A percentile compares a stretch with the other conserved stretches of the same genome.
phyloP scores from a whole-genome alignment of 768 basidiomycete genomes.

The Tylopilus balloui region DNA sequence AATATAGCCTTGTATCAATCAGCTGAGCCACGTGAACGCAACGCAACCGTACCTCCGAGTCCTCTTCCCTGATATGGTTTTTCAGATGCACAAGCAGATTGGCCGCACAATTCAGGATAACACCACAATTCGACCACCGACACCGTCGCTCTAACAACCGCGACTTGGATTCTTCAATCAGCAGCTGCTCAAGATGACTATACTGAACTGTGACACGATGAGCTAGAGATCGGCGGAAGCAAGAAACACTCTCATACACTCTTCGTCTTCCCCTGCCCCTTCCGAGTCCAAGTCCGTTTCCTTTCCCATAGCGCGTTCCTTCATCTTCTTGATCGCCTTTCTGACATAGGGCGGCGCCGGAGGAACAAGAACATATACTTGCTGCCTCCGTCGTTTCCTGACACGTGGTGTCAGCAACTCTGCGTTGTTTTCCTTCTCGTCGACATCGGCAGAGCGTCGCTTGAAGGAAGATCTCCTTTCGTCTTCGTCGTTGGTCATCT shows the following conservation, averaged over 20 bases:
- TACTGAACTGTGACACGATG: conserved; percentile 37
- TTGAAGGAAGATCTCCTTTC: conserved; percentile 16
- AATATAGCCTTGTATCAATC: conserved; percentile 2
- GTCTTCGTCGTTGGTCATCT: conserved; percentile 9
- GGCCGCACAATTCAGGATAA: conserved; percentile 49
- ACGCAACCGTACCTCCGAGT: conserved; percentile 24
- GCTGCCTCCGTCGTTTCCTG: conserved; percentile 25
- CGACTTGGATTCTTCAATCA: conserved; percentile 45
- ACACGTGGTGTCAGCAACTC: not conserved
- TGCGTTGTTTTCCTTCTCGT: conserved; percentile 8
- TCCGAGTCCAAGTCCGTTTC: conserved; percentile 19
- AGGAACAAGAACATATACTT: conserved; percentile 30
- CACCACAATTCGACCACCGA: conserved; percentile 57
- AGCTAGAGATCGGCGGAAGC: conserved; percentile 23
- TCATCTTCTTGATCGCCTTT: conserved; percentile 19
- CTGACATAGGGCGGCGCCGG: conserved; percentile 21
- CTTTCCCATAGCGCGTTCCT: conserved; percentile 7
- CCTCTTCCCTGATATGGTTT: conserved; percentile 32
- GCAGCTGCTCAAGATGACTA: conserved; percentile 37
- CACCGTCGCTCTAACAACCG: conserved; percentile 47
- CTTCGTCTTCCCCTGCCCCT: conserved; percentile 21
- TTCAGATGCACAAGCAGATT: conserved; percentile 49
- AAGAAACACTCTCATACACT: conserved; percentile 29
- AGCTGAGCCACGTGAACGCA: conserved; percentile 6
- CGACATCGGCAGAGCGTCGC: conserved; percentile 16